Conservation (phyloP, 2,329 filamentous ascomycete genomes). For the Thielaviopsis ethacetica region DNA sequence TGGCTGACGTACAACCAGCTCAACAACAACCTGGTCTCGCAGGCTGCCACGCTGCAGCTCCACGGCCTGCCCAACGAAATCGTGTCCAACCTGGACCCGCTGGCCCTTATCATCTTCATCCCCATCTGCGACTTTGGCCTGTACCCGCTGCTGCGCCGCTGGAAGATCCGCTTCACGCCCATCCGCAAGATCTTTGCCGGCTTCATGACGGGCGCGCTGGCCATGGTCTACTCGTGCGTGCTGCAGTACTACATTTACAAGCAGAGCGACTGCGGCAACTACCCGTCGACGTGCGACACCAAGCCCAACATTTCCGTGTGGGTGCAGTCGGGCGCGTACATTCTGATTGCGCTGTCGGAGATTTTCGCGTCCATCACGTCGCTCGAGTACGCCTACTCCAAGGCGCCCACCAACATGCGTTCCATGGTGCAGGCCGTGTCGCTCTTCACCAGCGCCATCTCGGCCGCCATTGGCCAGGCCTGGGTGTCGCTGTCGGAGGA, state of each 20-base stretch:
- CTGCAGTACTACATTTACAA: slow-evolving; percentile 48
- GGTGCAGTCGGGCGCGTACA: slow-evolving; percentile 35
- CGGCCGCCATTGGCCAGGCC: slow-evolving; percentile 50
- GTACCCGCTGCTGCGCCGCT: slow-evolving; percentile 49
- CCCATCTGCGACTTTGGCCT: slow-evolving; percentile 51
- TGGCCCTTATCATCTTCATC: slow-evolving; percentile 59
- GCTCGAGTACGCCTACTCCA: slow-evolving; percentile 61
- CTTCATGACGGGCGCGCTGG: slow-evolving; percentile 45
- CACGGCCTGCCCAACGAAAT: slow-evolving; percentile 64
- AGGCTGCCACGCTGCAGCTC: slow-evolving; percentile 48
- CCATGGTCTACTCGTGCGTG: slow-evolving; percentile 40
- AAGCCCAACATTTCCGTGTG: slow-evolving; percentile 45
- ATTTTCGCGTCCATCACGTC: slow-evolving; percentile 36
- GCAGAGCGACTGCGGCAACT: slow-evolving; percentile 38
- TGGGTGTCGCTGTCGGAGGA: slow-evolving; percentile 30
- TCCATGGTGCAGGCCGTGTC: slow-evolving; percentile 52
- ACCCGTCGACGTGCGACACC: slow-evolving; percentile 21
- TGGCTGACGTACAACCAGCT: slow-evolving; percentile 36
- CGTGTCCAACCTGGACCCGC: slow-evolving; percentile 56
- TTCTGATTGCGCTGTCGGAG: slow-evolving; percentile 32
- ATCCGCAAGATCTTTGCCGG: slow-evolving; percentile 59
- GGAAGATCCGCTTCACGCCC: slow-evolving; percentile 53
- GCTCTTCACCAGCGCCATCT: slow-evolving; percentile 53
- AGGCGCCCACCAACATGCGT: slow-evolving; percentile 62
- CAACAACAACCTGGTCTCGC: slow-evolving; percentile 43